Conservation (phyloP, 2,329 filamentous ascomycete species). For the Fusarium stilboides region DNA sequence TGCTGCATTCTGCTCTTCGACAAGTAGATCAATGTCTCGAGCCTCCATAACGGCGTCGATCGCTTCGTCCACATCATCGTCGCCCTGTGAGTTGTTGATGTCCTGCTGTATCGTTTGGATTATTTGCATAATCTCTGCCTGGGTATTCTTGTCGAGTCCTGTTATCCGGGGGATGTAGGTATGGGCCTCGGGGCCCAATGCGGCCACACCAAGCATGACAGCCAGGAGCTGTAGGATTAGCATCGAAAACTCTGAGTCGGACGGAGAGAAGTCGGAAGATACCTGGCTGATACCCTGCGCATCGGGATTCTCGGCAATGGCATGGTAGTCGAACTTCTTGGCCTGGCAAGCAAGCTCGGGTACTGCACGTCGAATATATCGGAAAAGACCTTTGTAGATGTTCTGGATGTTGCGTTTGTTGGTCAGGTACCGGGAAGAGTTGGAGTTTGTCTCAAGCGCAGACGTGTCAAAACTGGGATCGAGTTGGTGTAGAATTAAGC, state of each 20-base stretch:
- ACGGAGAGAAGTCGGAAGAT: constrained; percentile 21
- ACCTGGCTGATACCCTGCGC: constrained; percentile 69
- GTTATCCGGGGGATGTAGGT: constrained; percentile 66
- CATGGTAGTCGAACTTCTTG: constrained; percentile 69
- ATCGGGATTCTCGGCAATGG: constrained; percentile 70
- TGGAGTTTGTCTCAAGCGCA: constrained; percentile 65
- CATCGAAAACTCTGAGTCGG: neutral
- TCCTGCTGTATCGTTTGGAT: constrained; percentile 61
- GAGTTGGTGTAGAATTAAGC: constrained; percentile 70
- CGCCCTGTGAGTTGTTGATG: constrained; percentile 54
- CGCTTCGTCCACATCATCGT: constrained; percentile 58
- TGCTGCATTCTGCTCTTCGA: constrained; percentile 69
- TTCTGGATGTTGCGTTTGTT: constrained; percentile 68
- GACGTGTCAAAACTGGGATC: constrained; percentile 70
- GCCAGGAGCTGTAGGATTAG: constrained; percentile 67
- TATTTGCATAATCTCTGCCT: constrained; percentile 63
- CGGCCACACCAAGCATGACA: constrained; percentile 73
- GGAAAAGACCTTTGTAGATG: constrained; percentile 68
- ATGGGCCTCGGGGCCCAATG: constrained; percentile 70
- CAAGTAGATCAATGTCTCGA: constrained; percentile 69
- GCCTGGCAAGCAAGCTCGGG: constrained; percentile 67
- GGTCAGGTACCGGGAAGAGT: constrained; percentile 62
- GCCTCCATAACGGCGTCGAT: constrained; percentile 60
- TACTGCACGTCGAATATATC: constrained; percentile 69
- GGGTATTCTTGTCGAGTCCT: constrained; percentile 59